Evolutionary conservation across 805 yeast genomes (phyloP).

Genomic region (Maudiozyma pseudohumilis): DNA sequence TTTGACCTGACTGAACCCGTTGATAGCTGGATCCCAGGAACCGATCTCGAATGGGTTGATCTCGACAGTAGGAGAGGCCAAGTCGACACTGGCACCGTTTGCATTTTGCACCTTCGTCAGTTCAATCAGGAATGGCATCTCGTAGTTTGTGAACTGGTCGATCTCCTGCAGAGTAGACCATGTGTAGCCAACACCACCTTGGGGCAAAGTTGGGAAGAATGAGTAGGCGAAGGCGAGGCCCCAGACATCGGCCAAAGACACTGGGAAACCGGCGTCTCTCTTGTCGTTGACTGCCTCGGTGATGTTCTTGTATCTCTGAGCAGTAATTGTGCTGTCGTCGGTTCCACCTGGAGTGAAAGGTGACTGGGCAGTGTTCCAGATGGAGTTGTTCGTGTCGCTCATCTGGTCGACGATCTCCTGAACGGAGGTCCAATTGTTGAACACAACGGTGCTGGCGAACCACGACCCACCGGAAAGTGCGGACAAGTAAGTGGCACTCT

Average conservation of each 20-base stretch:
- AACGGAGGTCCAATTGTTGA: constrained; percentile 65
- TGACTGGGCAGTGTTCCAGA: constrained; percentile 58
- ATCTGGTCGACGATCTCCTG: constrained; percentile 46
- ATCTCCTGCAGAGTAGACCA: constrained; percentile 50
- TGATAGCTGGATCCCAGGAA: constrained; percentile 73
- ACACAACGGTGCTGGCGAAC: constrained; percentile 58
- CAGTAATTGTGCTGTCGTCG: constrained; percentile 44
- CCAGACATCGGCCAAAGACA: constrained; percentile 69
- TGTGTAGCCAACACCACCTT: constrained; percentile 55
- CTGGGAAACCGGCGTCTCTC: constrained; percentile 52
- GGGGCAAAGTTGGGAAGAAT: constrained; percentile 50
- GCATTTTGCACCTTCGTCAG: constrained; percentile 58
- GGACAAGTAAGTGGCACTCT: constrained; percentile 56
- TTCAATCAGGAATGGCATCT: constrained; percentile 64
- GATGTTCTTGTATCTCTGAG: constrained; percentile 42
- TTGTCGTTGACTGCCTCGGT: constrained; percentile 42
- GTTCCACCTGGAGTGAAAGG: constrained; percentile 55
- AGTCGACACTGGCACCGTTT: constrained; percentile 41
- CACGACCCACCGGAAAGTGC: constrained; percentile 83
- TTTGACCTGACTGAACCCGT: constrained; percentile 52
- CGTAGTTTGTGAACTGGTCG: constrained; percentile 47
- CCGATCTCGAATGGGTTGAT: constrained; percentile 66
- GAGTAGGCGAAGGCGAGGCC: constrained; percentile 66
- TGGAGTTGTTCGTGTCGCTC: constrained; percentile 62
- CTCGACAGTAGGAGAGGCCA: constrained; percentile 60